Evolutionary conservation across 495 filamentous ascomycete genomes (phyloP), one percentile per base, ranked within the genome.

Genomic region (Hypoxylon subgilvum): DNA sequence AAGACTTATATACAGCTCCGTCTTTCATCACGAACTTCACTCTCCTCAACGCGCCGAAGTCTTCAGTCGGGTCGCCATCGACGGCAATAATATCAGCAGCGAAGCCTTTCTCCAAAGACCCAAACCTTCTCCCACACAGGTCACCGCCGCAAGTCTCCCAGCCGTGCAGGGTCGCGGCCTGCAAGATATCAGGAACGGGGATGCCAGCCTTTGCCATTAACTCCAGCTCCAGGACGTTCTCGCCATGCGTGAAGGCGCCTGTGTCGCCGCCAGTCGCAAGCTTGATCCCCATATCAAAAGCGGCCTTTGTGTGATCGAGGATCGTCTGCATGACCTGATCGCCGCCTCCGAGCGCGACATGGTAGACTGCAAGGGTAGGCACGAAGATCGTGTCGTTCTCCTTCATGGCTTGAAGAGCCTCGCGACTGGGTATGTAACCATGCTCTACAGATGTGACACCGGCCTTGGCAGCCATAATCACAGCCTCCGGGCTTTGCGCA

Each of bases 21-120:
- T 81, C 77, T 52, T 81, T 81, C 79, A 82, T 81, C 13, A 81
- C 79, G 57, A 80, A 81, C 40, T 63, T 67, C 22, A 81, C 77
- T 47, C 72, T 76, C 45, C 79, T 69, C 27, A 82, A 48, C 16
- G 76, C 75, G 25, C 62, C 57, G 0, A 45, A 19, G 18, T 80
- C 75, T 19, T 57, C 32, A 19, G 67, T 62, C 12, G 74, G 70
- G 30, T 76, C 70, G 0, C 72, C 63, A 4, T 73, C 71, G 14
- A 78, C 41, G 6, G 73, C 77, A 38, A 82, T 70, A 4, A 84
- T 69, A 69, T 83, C 81, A 4, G 80, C 81, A 6, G 73, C 63
- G 35, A 67, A 74, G 0, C 80, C 79, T 42, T 71, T 57, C 39
- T 74, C 74, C 30, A 81, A 54, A 66, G 71, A 78, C 12, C 81